A percentile compares a stretch with the other conserved stretches of the same genome.
phyloP scores from a whole-genome alignment of 2,329 filamentous ascomycete genomes.

The Dissoconium aciculare region DNA sequence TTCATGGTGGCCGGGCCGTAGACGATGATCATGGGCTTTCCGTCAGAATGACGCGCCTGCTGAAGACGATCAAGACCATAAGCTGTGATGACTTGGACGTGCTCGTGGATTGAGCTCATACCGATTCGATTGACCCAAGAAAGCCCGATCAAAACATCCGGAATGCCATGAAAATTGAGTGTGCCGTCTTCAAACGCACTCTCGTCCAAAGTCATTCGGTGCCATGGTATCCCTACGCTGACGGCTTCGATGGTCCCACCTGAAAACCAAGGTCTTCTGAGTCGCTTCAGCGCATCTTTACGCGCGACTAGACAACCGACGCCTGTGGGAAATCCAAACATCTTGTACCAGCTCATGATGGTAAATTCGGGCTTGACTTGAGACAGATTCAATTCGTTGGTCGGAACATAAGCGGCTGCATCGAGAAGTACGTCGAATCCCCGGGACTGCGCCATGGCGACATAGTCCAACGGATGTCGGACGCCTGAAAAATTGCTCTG shows the following conservation, averaged over 20 bases:
- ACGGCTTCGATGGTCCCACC: conserved; percentile 89
- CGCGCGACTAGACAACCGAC: conserved; percentile 70
- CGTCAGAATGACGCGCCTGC: not conserved
- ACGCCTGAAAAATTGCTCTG: conserved; percentile 84
- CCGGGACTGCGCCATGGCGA: conserved; percentile 21
- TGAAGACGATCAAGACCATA: not conserved
- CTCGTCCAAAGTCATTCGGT: conserved; percentile 43
- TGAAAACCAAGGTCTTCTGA: conserved; percentile 64
- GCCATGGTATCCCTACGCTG: conserved; percentile 24
- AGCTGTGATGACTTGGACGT: not conserved
- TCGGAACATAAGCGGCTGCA: conserved; percentile 65
- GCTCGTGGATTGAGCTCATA: not conserved
- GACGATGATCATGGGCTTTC: not conserved
- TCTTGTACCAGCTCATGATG: conserved; percentile 81
- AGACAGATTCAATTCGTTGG: conserved; percentile 57
- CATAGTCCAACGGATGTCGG: conserved; percentile 54
- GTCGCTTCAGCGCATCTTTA: conserved; percentile 50
- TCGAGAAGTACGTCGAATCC: conserved; percentile 56
- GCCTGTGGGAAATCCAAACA: conserved; percentile 77
- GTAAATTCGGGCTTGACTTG: conserved; percentile 61
- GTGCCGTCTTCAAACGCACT: conserved; percentile 80
- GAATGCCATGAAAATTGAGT: conserved; percentile 1
- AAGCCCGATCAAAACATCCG: not conserved
- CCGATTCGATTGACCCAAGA: not conserved
- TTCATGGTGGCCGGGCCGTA: not conserved